Evolutionary conservation across 106 monocot genomes (phyloP), one percentile per base, ranked within the genome.

Genomic region (Iris macrosiphon): DNA sequence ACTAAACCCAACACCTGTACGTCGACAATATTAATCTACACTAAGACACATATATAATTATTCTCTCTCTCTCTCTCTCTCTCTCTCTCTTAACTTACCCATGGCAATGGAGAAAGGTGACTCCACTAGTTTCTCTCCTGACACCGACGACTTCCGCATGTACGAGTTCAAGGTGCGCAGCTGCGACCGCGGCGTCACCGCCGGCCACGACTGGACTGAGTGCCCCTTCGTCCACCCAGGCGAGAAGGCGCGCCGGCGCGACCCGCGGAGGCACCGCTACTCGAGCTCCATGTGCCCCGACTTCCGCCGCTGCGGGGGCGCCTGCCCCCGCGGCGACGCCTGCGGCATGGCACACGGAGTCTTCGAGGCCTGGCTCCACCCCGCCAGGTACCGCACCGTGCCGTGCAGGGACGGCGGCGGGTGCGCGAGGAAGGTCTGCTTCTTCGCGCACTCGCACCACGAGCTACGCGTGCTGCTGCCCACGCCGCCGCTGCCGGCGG

Each of bases 341-440:
- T 81, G 81, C 52, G 81, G 72, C 59, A 71, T 81, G 47, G 56
- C 81, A 0, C 79, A 80, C 23, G 79, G 79, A 4, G 79, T 80
- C 13, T 80, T 80, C 65, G 79, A 80, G 79, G 74, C 69, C 47
- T 80, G 79, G 79, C 69, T 80, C 19, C 74, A 80, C 44, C 74
- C 79, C n/a, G 64, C 68, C 7, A 46, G 45, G 45, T 81, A 81
- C 58, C 70, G 81, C 14, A 81, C 80, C 20, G 70, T 69, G 51
- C 75, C 75, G 2, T 81, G 80, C 67, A 75, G 75, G 55, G 80
- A 81, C 52, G 80, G 80, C 30, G 45, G 21, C 16, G 21, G 18
- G 7, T 70, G 70, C 18, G 42, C 44, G 9, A 30, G 70, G 8
- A 59, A 59, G 0, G 70, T 70, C 9, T 70, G 70, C 33, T 70